Conservation (phyloP, 345 rosid genomes). For the Conringia planisiliqua region DNA sequence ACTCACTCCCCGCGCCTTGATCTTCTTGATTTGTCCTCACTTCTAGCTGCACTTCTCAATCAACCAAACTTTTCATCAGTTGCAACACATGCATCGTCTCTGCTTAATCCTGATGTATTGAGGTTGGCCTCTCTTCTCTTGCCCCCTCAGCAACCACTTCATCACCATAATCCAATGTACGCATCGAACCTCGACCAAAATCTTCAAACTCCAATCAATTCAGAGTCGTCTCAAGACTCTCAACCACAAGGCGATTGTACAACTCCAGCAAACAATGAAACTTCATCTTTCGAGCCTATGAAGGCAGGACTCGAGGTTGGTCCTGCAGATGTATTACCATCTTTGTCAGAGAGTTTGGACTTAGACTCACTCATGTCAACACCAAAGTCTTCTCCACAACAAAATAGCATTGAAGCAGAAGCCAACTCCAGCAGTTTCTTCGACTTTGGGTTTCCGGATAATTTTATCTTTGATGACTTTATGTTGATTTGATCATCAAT, state of each 20-base stretch:
- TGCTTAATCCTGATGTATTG: conserved; percentile 27
- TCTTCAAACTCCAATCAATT: conserved; percentile 23
- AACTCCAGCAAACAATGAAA: conserved; percentile 10
- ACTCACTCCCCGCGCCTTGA: conserved; percentile 87
- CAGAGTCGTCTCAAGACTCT: conserved; percentile 19
- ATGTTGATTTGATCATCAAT: conserved; percentile 35
- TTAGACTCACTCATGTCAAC: conserved; percentile 59
- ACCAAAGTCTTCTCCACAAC: conserved; percentile 56
- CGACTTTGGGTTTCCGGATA: conserved; percentile 69
- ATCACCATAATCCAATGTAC: neutral
- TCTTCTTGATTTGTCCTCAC: conserved; percentile 66
- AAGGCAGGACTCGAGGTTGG: neutral
- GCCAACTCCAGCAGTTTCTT: conserved; percentile 68
- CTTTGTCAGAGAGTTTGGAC: conserved; percentile 37
- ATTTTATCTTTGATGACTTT: conserved; percentile 64
- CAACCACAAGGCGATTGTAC: conserved; percentile 29
- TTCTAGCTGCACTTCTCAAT: conserved; percentile 48
- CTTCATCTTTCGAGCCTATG: neutral
- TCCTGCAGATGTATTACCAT: neutral
- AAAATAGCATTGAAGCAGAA: conserved; percentile 51
- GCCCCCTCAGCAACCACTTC: conserved; percentile 17
- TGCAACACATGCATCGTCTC: conserved; percentile 15
- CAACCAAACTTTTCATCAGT: conserved; percentile 47
- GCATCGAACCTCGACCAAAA: neutral
- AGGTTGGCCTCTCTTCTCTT: conserved; percentile 28